Base-by-base conservation (phyloP, 257 asterid species). In the Paraleonurus japonicus region DNA sequence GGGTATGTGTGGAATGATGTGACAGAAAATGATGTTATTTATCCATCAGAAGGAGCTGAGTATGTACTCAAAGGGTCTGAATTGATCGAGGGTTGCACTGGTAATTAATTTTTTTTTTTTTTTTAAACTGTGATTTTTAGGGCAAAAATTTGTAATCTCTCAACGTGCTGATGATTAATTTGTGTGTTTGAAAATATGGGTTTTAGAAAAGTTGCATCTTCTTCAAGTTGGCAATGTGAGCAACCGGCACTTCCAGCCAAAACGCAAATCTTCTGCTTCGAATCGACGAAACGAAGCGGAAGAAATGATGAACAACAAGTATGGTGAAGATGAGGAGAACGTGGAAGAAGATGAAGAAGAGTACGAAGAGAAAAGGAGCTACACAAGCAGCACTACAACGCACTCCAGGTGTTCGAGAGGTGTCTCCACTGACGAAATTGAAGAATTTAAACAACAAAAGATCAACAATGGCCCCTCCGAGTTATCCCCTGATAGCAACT, bases 1-100 rank as follows among this genome's bases (percentile, higher is more conserved):
- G 98, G 98, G 0, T 92, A 80, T 72, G 97, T 92, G 45, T 92
- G 98, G 98, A 88, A 92, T 84, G 98, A 90, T 75, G 81, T 92
- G 58, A 72, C 83, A 4, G 95, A 84, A 72, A 85, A 83, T 76
- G 98, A 92, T 64, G 79, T 77, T 2, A 86, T 92, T 67, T 80
- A 78, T 74, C 96, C 97, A 16, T 87, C 87, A 11, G 93, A 92
- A 76, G 93, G 98, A 26, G 88, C 88, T 66, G 98, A 92, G 69
- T 90, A 88, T 77, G 88, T 90, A 0, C 96, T 92, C 72, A 92
- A 92, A 81, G 98, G 98, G 1, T 88, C 97, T 23, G 95, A 90
- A 76, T 50, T 90, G 4, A 47, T 81, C 11, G 74, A 81, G 48
- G 82, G 80, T 19, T 83, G 79, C 82, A 77, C 82, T 37, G 95